Evolutionary conservation across 768 basidiomycete genomes (phyloP).

Genomic region (Dictyophora rubrovolvata): DNA sequence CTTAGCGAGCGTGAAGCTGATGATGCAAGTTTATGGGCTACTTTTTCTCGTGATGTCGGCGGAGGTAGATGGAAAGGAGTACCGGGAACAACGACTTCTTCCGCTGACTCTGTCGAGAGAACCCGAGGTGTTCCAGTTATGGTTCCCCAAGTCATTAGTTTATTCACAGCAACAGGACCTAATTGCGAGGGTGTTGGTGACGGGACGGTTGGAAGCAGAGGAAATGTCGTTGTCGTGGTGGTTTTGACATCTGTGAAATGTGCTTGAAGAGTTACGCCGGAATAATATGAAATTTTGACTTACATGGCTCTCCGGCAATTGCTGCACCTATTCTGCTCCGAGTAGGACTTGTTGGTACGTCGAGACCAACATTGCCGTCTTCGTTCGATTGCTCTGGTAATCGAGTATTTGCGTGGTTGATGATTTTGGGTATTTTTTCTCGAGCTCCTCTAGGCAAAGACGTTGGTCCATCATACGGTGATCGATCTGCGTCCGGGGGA

Average conservation of each 20-base stretch:
- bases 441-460: constrained; percentile 17
- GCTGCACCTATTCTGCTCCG: constrained; percentile 86
- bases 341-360: constrained; percentile 78
- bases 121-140: constrained; percentile 86
- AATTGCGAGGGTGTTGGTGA: constrained; percentile 79
- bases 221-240: constrained; percentile 46
- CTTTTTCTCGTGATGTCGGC: constrained; percentile 66
- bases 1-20: constrained; percentile 75
- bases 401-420: constrained; percentile 76
- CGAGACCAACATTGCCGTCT: constrained; percentile 27
- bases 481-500: constrained; percentile 78
- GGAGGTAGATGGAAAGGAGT: constrained; percentile 74
- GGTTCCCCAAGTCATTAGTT: constrained; percentile 97
- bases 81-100: constrained; percentile 32
- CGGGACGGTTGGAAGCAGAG: constrained; percentile 77
- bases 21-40: constrained; percentile 74
- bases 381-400: constrained; percentile 60
- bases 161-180: constrained; percentile 73
- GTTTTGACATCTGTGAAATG: constrained; percentile 45
- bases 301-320: constrained; percentile 86
- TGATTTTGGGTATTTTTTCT: constrained; percentile 42
- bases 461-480: constrained; percentile 52
- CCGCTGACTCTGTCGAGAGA: constrained; percentile 51
- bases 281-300: constrained; percentile 19
- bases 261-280: neutral